Evolutionary conservation across 331 rosid genomes (phyloP), one percentile per base, ranked within the genome.

Genomic region (Rosa hybrid): DNA sequence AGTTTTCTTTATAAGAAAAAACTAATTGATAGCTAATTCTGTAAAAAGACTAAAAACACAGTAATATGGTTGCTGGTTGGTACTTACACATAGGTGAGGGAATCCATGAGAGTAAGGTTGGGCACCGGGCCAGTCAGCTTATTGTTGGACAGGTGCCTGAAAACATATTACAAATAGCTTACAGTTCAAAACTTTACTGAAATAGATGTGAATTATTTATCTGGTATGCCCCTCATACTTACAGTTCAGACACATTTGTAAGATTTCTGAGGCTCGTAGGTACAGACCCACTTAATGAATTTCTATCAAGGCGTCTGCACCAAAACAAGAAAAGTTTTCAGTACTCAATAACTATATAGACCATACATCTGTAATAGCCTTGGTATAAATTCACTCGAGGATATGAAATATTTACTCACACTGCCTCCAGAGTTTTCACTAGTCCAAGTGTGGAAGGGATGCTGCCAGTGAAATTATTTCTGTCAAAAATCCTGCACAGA

Each of bases 401-500:
- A 70, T 68, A 30, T 42, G 49, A 65, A n/a, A n/a, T 77, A 50
- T 50, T 13, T 17, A 53, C 97, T 92, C 82, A 92, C 97, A 92
- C 84, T 74, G 86, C 88, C 87, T 56, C 81, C 70, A 91, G 78
- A 60, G 38, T 38, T 80, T 74, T 70, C 70, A 89, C 94, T 4
- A 83, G 89, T 81, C 91, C 91, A 57, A 91, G 83, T 27, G 94
- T 85, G 16, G 78, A 68, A 63, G 97, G 97, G 68, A 92, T 88
- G 79, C 39, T 69, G 1, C 97, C 92, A 39, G 21, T 68, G 34
- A 92, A 79, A 10, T 44, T 17, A 80, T 92, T 92, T 54, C 30
- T 51, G 44, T 92, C 89, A 4, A 92, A 88, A 78, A 92, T 84
- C 81, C 97, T 92, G 96, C 84, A 20, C 70, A 77, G 4, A n/a